Evolutionary conservation across 805 yeast species (phyloP).

Genomic region (Millerozyma miso): DNA sequence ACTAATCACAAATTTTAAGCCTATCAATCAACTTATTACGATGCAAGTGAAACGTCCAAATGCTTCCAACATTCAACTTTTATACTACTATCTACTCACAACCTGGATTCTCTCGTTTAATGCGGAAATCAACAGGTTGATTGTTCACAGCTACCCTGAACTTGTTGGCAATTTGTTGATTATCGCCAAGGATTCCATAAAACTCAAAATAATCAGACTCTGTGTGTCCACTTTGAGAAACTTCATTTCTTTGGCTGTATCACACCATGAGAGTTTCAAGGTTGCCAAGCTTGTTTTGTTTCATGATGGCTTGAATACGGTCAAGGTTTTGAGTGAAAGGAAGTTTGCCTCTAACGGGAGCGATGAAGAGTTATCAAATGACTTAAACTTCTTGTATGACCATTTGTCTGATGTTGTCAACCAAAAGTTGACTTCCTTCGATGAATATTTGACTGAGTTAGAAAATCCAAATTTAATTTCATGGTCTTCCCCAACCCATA

Average conservation of each 20-base stretch:
- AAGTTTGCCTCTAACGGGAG: constrained; percentile 68
- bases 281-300: constrained; percentile 66
- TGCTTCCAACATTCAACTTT: constrained; percentile 65
- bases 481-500: constrained; percentile 83
- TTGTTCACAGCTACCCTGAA: constrained; percentile 50
- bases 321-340: constrained; percentile 70
- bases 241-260: constrained; percentile 38
- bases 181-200: constrained; percentile 75
- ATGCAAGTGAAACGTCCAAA: constrained; percentile 32
- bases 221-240: constrained; percentile 72
- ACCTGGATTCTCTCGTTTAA: constrained; percentile 86
- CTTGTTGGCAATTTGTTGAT: constrained; percentile 49
- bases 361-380: constrained; percentile 83
- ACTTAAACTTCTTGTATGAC: constrained; percentile 55
- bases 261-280: constrained; percentile 34
- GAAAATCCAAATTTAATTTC: constrained; percentile 73
- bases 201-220: constrained; percentile 86
- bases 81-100: constrained; percentile 71
- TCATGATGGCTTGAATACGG: constrained; percentile 67
- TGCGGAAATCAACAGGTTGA: constrained; percentile 42
- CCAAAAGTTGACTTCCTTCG: constrained; percentile 77
- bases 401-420: constrained; percentile 69
- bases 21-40: constrained; percentile 26
- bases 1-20: constrained; percentile 30
- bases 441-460: constrained; percentile 84